Evolutionary conservation across 805 yeast species (phyloP).

Genomic region (Danielia oregonensis): DNA sequence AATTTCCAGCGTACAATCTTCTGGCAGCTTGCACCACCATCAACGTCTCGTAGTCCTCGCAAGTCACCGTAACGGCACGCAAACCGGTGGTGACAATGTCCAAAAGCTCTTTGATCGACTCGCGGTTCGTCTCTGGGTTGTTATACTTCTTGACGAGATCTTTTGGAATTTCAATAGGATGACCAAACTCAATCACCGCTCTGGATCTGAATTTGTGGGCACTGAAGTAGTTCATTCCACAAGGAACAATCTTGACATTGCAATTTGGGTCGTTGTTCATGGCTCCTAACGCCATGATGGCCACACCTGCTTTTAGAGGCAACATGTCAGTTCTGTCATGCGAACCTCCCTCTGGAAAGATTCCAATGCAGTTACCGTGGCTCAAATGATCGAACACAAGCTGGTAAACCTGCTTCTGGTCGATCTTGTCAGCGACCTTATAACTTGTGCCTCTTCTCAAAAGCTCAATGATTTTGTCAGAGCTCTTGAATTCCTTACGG

Average conservation of each 20-base stretch:
- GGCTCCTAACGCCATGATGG: conserved; percentile 96
- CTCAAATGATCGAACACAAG: conserved; percentile 81
- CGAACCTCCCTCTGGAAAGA: conserved; percentile 98
- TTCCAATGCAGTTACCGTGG: conserved; percentile 79
- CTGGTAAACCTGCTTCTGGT: conserved; percentile 80
- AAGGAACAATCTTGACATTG: conserved; percentile 85
- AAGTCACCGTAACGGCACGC: conserved; percentile 80
- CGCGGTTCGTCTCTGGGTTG: conserved; percentile 62
- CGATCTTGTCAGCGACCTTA: conserved; percentile 77
- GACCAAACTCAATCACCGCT: conserved; percentile 93
- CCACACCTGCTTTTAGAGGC: conserved; percentile 96
- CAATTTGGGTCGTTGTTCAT: conserved; percentile 72
- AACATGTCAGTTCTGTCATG: conserved; percentile 90
- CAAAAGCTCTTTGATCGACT: conserved; percentile 68
- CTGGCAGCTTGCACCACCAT: conserved; percentile 91
- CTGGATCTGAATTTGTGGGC: conserved; percentile 94
- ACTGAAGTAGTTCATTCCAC: conserved; percentile 96
- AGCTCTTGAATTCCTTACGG: conserved; percentile 64
- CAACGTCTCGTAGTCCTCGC: conserved; percentile 84
- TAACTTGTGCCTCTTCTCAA: conserved; percentile 52
- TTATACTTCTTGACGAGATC: conserved; percentile 62
- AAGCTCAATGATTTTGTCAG: conserved; percentile 39
- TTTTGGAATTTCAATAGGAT: conserved; percentile 63
- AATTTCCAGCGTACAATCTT: conserved; percentile 76
- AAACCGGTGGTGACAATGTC: conserved; percentile 70